Evolutionary conservation across 2,329 filamentous ascomycete genomes (phyloP).

Genomic region (Ambrosiella cleistominuta): DNA sequence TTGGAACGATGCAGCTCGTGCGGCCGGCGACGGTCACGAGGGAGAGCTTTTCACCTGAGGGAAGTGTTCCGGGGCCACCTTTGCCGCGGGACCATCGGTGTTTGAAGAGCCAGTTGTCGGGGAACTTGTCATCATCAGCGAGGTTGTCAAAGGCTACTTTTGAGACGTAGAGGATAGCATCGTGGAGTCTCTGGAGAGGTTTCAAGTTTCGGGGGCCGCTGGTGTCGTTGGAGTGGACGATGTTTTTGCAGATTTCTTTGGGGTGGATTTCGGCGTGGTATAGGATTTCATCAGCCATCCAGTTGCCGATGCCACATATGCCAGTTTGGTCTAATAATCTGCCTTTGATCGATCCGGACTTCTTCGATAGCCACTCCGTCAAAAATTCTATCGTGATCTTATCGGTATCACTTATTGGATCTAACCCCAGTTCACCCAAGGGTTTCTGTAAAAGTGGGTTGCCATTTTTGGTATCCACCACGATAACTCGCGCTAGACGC

Average conservation of each 20-base stretch:
- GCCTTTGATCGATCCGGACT: constrained; percentile 77
- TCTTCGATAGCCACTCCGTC: constrained; percentile 47
- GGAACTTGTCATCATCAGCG: constrained; percentile 69
- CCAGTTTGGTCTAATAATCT: constrained; percentile 73
- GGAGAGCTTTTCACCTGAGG: constrained; percentile 68
- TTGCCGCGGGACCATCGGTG: constrained; percentile 83
- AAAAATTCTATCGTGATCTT: constrained; percentile 64
- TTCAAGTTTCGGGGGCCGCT: no score
- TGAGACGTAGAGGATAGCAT: constrained; percentile 62
- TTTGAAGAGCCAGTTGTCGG: constrained; percentile 73
- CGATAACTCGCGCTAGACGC: constrained; percentile 58
- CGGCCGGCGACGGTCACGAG: constrained; percentile 81
- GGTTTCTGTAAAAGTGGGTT: constrained; percentile 62
- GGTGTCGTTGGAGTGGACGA: constrained; percentile 30
- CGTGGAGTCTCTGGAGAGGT: constrained; percentile 33
- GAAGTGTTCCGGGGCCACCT: constrained; percentile 51
- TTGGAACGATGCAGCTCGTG: constrained; percentile 77
- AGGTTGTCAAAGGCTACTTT: constrained; percentile 60
- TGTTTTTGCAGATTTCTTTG: constrained; percentile 78
- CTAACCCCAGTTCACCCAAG: constrained; percentile 80
- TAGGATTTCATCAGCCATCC: constrained; percentile 88
- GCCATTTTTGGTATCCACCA: constrained; percentile 63
- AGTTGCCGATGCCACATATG: constrained; percentile 89
- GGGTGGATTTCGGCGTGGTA: constrained; percentile 82
- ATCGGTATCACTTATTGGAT: constrained; percentile 57